These are phyloP conservation scores for Botrytis aclada DNA, from an alignment of 2,329 filamentous ascomycete genomes.

Conservation along the genomic window DNA sequence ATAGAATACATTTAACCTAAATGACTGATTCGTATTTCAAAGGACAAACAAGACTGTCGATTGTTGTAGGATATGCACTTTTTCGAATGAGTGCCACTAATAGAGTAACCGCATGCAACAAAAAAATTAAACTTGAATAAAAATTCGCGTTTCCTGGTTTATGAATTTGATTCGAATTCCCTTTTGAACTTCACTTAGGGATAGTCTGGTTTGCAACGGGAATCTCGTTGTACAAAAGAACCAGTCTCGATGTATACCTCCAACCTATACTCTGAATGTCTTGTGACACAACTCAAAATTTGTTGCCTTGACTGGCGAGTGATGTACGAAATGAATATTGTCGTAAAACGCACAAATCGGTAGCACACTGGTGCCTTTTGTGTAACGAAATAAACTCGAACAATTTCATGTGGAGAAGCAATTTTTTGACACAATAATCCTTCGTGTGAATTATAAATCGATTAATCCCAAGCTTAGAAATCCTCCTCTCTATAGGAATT, in stretches of 20 bases:
- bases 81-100: not conserved
- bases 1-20: not conserved
- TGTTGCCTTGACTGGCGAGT: not conserved
- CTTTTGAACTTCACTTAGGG: not conserved
- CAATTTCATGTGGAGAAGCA: not conserved
- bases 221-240: not conserved
- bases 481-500: constrained; percentile 25
- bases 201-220: not conserved
- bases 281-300: not conserved
- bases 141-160: too few species aligned
- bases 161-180: not conserved
- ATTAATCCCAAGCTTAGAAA: constrained; percentile 12
- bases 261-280: not conserved
- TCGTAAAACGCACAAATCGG: not conserved
- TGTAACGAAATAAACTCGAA: not conserved
- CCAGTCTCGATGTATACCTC: not conserved
- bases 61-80: not conserved
- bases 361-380: not conserved
- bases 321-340: not conserved
- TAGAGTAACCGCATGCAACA: not conserved
- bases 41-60: not conserved
- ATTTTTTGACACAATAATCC: not conserved
- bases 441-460: constrained; percentile 1
- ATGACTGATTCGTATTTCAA: not conserved
- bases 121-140: not conserved